Percentiles rank a stretch among this genome's conserved stretches.
Conservation (phyloP, 306 rosid species). For the Dryas drummondii region DNA sequence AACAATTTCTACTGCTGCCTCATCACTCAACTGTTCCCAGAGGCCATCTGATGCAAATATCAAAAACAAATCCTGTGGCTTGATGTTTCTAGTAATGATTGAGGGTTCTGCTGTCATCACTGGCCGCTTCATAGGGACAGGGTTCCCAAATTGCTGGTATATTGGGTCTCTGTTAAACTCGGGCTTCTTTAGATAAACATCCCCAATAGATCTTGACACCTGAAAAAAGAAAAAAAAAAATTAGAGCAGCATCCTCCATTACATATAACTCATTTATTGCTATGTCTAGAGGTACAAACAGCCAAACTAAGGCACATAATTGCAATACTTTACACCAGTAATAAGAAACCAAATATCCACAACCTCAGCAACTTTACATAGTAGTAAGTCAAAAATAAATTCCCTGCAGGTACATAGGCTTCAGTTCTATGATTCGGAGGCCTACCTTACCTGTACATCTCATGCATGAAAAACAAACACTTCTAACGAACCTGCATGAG, state of each 20-base stretch:
- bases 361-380: conserved; percentile 9
- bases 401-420: background rate
- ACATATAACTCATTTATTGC: conserved; percentile 4
- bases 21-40: conserved; percentile 94
- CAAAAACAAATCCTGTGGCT: conserved; percentile 75
- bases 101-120: conserved; percentile 97
- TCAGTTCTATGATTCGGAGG: background rate
- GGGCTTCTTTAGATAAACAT: conserved; percentile 83
- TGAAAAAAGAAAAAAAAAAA: conserved; percentile 29
- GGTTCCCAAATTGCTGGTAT: conserved; percentile 66
- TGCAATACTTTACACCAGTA: background rate
- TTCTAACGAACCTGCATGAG: conserved; percentile 26
- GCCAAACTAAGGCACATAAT: background rate
- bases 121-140: conserved; percentile 74
- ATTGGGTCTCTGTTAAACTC: conserved; percentile 71
- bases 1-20: conserved; percentile 83
- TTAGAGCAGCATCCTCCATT: conserved; percentile 16
- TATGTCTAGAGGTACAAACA: conserved; percentile 1
- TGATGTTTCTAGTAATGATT: conserved; percentile 58
- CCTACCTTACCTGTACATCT: background rate
- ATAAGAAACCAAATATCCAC: background rate
- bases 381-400: background rate
- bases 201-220: conserved; percentile 98
- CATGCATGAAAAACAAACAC: conserved; percentile 13
- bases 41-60: conserved; percentile 99